Percentiles rank a stretch among this genome's conserved stretches.
phyloP scores from a whole-genome alignment of 306 rosid species.

The Rubus parviflorus region DNA sequence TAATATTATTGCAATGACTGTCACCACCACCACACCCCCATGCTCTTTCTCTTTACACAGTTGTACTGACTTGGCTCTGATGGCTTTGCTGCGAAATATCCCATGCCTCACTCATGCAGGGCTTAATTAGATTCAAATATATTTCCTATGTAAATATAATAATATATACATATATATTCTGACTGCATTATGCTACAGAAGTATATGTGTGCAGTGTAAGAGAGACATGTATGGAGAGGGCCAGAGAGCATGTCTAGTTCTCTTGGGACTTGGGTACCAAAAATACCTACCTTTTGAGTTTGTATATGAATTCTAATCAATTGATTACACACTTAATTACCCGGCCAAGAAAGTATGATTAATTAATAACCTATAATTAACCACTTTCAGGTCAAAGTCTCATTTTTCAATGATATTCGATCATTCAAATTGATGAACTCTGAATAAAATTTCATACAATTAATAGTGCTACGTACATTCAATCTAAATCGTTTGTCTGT shows the following conservation, averaged over 20 bases:
- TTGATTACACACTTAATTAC: background rate
- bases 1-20: conserved; percentile 7
- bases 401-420: background rate
- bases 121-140: background rate
- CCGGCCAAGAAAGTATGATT: conserved; percentile 4
- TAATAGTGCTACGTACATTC: no score
- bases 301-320: background rate
- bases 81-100: conserved; percentile 14
- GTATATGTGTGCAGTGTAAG: background rate
- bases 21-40: conserved; percentile 10
- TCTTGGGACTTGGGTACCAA: conserved; percentile 15
- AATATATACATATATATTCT: background rate
- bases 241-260: conserved; percentile 18
- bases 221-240: conserved; percentile 11
- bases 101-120: conserved; percentile 12
- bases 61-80: conserved; percentile 10
- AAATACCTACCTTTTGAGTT: conserved; percentile 2
- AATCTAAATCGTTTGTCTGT: no score
- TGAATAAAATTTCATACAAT: no score
- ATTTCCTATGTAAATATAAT: background rate
- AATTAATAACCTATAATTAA: background rate
- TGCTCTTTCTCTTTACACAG: background rate
- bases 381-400: background rate
- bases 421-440: background rate
- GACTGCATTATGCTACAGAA: background rate